phyloP scores from a whole-genome alignment of 2,329 filamentous ascomycete genomes.

The Ceratocystis lukuohia region DNA sequence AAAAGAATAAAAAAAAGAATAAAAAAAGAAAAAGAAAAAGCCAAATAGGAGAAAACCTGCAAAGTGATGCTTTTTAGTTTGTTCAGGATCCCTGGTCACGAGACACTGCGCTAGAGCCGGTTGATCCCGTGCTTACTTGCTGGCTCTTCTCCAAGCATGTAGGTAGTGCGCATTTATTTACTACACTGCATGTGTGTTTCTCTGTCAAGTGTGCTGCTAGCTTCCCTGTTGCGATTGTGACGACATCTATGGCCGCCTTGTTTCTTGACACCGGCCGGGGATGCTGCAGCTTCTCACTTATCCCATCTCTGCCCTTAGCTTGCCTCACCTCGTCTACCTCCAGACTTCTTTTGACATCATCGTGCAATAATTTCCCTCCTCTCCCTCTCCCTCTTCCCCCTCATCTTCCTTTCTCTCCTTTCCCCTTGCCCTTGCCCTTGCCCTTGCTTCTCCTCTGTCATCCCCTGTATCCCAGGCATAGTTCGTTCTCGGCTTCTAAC shows the following conservation, averaged over 20 bases:
- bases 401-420: not conserved
- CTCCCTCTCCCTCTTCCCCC: not conserved
- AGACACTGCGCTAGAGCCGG: conserved; percentile 29
- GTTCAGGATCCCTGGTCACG: not conserved
- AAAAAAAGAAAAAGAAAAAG: too few species aligned
- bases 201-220: too few species aligned
- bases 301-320: not conserved
- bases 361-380: not conserved
- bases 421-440: not conserved
- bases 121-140: conserved; percentile 30
- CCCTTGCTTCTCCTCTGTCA: not conserved
- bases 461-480: not conserved
- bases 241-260: not conserved
- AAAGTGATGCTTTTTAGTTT: not conserved
- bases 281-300: not conserved
- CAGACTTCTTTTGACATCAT: not conserved
- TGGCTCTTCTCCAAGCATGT: not conserved
- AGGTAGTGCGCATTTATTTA: too few species aligned
- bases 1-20: too few species aligned
- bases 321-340: not conserved
- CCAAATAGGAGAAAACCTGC: too few species aligned
- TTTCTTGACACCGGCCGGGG: too few species aligned
- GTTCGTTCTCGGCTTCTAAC: not conserved
- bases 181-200: too few species aligned
- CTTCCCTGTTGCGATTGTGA: not conserved